A percentile compares a stretch with the other conserved stretches of the same genome.
Evolutionary conservation across 108 stramenopile genomes (phyloP).

Genomic region (Thalassiosira profunda): DNA sequence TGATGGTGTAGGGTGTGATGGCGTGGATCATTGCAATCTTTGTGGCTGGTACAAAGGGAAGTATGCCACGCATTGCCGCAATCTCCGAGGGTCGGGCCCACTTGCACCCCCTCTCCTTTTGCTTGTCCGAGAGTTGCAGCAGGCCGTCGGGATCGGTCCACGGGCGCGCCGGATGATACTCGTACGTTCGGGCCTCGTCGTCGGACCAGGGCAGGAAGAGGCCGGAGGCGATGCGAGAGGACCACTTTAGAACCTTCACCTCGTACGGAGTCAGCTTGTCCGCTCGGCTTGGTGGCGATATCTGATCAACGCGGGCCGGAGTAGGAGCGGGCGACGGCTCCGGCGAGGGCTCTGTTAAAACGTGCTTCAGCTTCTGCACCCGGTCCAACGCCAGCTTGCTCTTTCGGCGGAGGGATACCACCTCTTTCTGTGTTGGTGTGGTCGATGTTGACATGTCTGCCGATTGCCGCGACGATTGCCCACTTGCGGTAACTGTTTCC

Average conservation of each 20-base stretch:
- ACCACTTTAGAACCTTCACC: slow-evolving; percentile 62
- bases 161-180: slow-evolving; percentile 25
- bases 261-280: slow-evolving; percentile 56
- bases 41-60: slow-evolving; percentile 12
- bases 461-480: no score
- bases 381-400: slow-evolving; percentile 58
- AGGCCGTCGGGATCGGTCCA: slow-evolving; percentile 67
- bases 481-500: no score
- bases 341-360: no score
- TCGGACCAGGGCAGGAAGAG: slow-evolving; percentile 83
- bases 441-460: background rate
- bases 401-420: slow-evolving; percentile 49
- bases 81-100: slow-evolving; percentile 84
- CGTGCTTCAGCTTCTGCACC: slow-evolving; percentile 62
- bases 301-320: no score
- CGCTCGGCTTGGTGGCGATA: no score
- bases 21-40: slow-evolving; percentile 52
- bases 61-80: slow-evolving; percentile 35
- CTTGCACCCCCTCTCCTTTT: slow-evolving; percentile 56
- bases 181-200: slow-evolving; percentile 53
- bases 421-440: background rate
- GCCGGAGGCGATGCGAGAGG: slow-evolving; percentile 63
- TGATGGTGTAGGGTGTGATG: slow-evolving; percentile 72
- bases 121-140: slow-evolving; percentile 61
- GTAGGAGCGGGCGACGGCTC: no score